phyloP scores from a whole-genome alignment of 164 flowering plant species.

The Houttuynia cordata region DNA sequence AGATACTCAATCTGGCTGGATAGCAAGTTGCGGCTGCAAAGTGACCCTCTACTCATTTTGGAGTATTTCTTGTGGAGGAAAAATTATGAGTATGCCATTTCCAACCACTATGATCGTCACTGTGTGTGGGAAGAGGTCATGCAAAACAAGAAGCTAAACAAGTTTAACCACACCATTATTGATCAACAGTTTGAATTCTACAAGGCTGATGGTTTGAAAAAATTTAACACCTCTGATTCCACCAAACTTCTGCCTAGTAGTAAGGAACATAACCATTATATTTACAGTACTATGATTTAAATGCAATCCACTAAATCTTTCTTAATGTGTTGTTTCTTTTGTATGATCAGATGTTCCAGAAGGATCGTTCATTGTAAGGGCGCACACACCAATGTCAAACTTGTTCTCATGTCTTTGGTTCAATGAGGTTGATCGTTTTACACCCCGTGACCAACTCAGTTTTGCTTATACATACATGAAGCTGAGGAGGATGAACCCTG shows the following conservation, averaged over 20 bases:
- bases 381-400: constrained; percentile 98
- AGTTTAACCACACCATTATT: constrained; percentile 82
- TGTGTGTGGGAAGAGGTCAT: constrained; percentile 98
- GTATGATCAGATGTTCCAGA: constrained; percentile 85
- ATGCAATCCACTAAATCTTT: background rate
- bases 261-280: constrained; percentile 20
- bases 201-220: constrained; percentile 76
- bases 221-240: constrained; percentile 76
- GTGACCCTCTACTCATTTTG: constrained; percentile 72
- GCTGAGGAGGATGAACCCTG: constrained; percentile 70
- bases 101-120: constrained; percentile 94
- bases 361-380: constrained; percentile 92
- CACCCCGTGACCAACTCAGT: constrained; percentile 96
- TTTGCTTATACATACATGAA: constrained; percentile 86
- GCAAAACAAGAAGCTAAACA: constrained; percentile 84
- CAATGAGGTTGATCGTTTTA: constrained; percentile 92
- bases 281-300: background rate
- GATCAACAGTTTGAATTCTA: constrained; percentile 86
- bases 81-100: constrained; percentile 82
- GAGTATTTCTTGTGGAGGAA: constrained; percentile 88
- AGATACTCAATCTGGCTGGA: constrained; percentile 99
- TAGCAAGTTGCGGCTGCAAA: constrained; percentile 91
- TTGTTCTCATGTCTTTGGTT: constrained; percentile 99
- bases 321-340: background rate
- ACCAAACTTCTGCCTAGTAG: constrained; percentile 83